These are phyloP conservation scores for Punica granatum DNA, from an alignment of 345 rosid species.

Conservation along the genomic window DNA sequence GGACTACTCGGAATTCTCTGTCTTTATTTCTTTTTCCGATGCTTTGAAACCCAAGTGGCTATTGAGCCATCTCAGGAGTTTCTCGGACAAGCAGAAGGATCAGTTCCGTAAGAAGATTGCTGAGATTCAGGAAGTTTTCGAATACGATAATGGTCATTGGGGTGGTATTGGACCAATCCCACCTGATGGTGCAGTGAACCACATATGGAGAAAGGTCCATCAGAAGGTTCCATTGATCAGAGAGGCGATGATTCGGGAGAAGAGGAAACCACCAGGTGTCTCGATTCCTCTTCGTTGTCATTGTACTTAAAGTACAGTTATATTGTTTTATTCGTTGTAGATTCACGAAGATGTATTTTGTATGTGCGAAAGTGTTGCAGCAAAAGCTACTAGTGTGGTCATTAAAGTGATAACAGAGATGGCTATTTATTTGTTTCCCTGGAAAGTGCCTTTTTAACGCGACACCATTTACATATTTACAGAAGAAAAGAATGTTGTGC, in stretches of 20 bases:
- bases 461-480: too few relatives aligned
- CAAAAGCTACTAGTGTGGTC: neutral
- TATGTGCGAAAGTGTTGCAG: neutral
- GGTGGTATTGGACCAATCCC: slow-evolving; percentile 70
- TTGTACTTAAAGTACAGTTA: slow-evolving; percentile 40
- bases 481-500: too few relatives aligned
- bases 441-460: neutral
- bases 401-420: neutral
- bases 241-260: slow-evolving; percentile 65
- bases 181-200: slow-evolving; percentile 74
- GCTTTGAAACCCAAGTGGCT: slow-evolving; percentile 78
- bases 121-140: slow-evolving; percentile 49
- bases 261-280: slow-evolving; percentile 61
- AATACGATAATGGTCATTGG: slow-evolving; percentile 50
- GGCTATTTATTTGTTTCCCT: neutral
- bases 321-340: neutral
- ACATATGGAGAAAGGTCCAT: slow-evolving; percentile 75
- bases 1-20: slow-evolving; percentile 69
- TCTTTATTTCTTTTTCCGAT: slow-evolving; percentile 58
- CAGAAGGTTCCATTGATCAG: slow-evolving; percentile 66
- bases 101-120: slow-evolving; percentile 50
- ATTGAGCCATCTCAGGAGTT: slow-evolving; percentile 42
- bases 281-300: slow-evolving; percentile 73
- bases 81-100: slow-evolving; percentile 44
- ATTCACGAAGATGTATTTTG: neutral